Percentiles rank a stretch among this genome's conserved stretches.
Conservation (phyloP, 2,329 filamentous ascomycete genomes). For the Colletotrichum horii region DNA sequence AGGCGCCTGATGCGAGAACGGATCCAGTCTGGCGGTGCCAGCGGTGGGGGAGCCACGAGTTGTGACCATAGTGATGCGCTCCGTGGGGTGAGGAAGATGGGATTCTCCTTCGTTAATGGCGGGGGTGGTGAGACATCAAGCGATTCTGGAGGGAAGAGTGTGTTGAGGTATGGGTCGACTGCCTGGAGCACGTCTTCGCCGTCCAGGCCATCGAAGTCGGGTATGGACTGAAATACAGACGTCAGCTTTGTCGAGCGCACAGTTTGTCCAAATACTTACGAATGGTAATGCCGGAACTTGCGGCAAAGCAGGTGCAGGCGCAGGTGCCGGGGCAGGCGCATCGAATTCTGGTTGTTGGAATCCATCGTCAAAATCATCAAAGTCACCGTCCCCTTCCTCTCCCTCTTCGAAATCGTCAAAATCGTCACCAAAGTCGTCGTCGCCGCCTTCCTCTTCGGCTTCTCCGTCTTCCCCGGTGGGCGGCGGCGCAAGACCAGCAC, state of each 20-base stretch:
- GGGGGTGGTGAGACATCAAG: conserved; percentile 56
- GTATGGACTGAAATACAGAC: conserved; percentile 58
- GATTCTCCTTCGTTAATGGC: conserved; percentile 57
- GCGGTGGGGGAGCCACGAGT: conserved; percentile 89
- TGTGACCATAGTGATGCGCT: conserved; percentile 95
- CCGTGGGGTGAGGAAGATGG: conserved; percentile 82
- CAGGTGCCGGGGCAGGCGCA: conserved; percentile 30
- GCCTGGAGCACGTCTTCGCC: conserved; percentile 65
- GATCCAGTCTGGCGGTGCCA: conserved; percentile 97
- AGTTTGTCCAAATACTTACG: conserved; percentile 34
- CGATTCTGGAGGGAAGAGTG: conserved; percentile 66
- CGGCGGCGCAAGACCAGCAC: conserved; percentile 12
- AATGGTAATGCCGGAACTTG: conserved; percentile 47
- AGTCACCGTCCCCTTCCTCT: conserved; percentile 58
- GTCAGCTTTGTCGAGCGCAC: conserved; percentile 25
- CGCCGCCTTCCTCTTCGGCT: conserved; percentile 33
- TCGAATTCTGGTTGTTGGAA: conserved; percentile 64
- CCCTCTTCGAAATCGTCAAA: conserved; percentile 69
- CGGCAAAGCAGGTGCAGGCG: conserved; percentile 35
- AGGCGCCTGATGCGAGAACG: conserved; percentile 92
- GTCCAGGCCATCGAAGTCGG: conserved; percentile 69
- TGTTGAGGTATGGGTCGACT: conserved; percentile 70
- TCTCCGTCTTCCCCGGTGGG: conserved; percentile 29
- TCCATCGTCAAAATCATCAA: conserved; percentile 75
- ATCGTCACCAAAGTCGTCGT: conserved; percentile 62